Percentiles rank a stretch among this genome's conserved stretches.
Evolutionary conservation across 2,329 filamentous ascomycete genomes (phyloP).

Genomic region (Nothophaeocryptopus gaeumannii): DNA sequence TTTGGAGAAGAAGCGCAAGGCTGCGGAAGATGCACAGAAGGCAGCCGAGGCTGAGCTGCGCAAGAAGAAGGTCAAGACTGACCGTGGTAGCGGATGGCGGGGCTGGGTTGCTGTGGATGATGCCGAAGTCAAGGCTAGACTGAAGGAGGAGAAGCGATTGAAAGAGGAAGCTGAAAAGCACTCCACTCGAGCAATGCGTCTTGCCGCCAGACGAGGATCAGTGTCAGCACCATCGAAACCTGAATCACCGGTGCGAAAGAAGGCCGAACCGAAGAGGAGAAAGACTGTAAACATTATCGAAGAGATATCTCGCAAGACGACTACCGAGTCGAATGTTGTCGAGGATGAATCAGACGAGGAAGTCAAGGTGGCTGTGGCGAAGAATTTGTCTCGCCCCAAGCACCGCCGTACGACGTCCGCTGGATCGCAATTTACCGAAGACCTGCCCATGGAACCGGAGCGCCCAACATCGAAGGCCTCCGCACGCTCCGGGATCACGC

Average conservation of each 20-base stretch:
- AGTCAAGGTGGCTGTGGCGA: constrained; percentile 9
- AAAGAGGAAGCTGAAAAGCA: constrained; percentile 31
- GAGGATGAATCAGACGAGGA: constrained; percentile 16
- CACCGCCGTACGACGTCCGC: constrained; percentile 19
- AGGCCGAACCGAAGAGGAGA: constrained; percentile 14
- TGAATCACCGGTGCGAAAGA: constrained; percentile 12
- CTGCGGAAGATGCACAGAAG: constrained; percentile 27
- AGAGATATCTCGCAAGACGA: background rate
- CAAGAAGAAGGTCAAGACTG: constrained; percentile 29
- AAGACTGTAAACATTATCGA: constrained; percentile 8
- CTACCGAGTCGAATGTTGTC: constrained; percentile 2
- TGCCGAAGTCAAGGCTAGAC: constrained; percentile 27
- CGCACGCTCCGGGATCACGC: constrained; percentile 13
- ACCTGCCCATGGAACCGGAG: constrained; percentile 11
- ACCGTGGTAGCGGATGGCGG: constrained; percentile 29
- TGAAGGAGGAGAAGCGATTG: constrained; percentile 29
- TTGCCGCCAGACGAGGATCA: constrained; percentile 13
- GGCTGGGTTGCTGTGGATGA: constrained; percentile 34
- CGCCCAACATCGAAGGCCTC: constrained; percentile 15
- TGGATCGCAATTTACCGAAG: constrained; percentile 23
- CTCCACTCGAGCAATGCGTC: constrained; percentile 28
- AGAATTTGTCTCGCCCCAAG: constrained; percentile 10
- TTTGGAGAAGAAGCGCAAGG: constrained; percentile 26
- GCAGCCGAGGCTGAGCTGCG: constrained; percentile 29
- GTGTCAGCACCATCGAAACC: constrained; percentile 2